phyloP scores from a whole-genome alignment of 2,329 filamentous ascomycete species.

The Fusarium phyllophilum region DNA sequence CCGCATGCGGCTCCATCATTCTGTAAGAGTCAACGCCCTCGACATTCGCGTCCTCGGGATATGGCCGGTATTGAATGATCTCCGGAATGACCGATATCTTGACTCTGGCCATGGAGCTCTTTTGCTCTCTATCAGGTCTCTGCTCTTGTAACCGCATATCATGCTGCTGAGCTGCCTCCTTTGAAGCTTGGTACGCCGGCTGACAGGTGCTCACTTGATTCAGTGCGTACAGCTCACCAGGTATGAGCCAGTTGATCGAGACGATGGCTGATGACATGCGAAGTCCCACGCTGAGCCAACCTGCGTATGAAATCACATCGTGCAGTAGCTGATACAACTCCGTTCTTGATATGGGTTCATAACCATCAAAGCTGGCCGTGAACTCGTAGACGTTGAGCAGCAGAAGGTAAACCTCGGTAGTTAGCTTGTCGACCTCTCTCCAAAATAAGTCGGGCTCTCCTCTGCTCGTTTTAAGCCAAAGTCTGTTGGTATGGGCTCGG shows the following conservation, averaged over 20 bases:
- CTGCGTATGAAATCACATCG: constrained; percentile 45
- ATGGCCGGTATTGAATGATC: constrained; percentile 37
- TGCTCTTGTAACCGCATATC: not conserved
- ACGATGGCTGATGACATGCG: constrained; percentile 41
- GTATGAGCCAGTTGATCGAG: constrained; percentile 42
- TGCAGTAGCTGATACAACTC: constrained; percentile 44
- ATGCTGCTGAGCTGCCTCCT: constrained; percentile 5
- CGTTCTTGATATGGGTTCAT: constrained; percentile 2
- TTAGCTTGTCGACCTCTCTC: constrained; percentile 45
- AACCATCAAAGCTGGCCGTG: constrained; percentile 18
- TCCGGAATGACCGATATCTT: constrained; percentile 47
- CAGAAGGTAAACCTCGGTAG: constrained; percentile 35
- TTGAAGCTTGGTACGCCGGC: constrained; percentile 29
- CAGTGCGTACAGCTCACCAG: constrained; percentile 42
- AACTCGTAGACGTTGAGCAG: constrained; percentile 42
- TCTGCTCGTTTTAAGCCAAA: constrained; percentile 34
- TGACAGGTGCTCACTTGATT: constrained; percentile 37
- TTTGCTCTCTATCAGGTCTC: not conserved
- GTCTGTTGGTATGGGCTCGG: constrained; percentile 40
- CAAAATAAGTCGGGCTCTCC: constrained; percentile 45
- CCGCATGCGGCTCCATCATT: constrained; percentile 42
- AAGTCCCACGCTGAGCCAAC: constrained; percentile 45
- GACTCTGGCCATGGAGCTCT: constrained; percentile 39
- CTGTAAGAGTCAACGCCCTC: constrained; percentile 33
- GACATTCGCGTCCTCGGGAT: not conserved